These are phyloP conservation scores for Kazachstania sp. DNA, from an alignment of 1,139 yeast genomes.

Conservation along the genomic window DNA sequence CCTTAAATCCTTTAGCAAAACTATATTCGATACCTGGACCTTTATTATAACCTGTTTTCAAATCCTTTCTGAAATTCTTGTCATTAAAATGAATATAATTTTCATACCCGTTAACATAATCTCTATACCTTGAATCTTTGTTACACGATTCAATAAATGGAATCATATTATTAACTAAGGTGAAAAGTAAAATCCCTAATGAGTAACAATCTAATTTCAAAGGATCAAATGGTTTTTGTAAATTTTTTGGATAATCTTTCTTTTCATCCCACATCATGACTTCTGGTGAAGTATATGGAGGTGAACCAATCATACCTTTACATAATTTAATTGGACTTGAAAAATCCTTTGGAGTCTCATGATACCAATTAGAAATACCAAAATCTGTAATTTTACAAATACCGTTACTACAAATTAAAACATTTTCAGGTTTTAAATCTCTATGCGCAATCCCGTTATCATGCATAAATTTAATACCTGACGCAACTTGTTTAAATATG, in stretches of 20 bases:
- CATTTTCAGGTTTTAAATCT: conserved; percentile 89
- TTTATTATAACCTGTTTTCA: conserved; percentile 27
- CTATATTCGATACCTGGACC: conserved; percentile 65
- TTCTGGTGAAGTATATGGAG: conserved; percentile 75
- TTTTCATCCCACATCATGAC: conserved; percentile 44
- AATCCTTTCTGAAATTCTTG: conserved; percentile 39
- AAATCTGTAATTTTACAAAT: conserved; percentile 65
- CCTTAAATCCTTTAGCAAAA: conserved; percentile 53
- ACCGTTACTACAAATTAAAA: conserved; percentile 51
- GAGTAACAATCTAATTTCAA: conserved; percentile 67
- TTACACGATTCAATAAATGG: conserved; percentile 50
- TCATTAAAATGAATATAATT: conserved; percentile 39
- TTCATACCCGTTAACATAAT: conserved; percentile 45
- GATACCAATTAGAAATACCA: conserved; percentile 64
- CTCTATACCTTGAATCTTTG: conserved; percentile 47
- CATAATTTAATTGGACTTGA: conserved; percentile 39
- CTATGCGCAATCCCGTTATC: conserved; percentile 76
- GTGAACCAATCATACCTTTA: conserved; percentile 55
- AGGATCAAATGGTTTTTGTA: conserved; percentile 47
- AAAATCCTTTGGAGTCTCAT: conserved; percentile 44
- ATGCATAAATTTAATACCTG: conserved; percentile 64
- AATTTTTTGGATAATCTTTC: conserved; percentile 19
- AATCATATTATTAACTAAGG: conserved; percentile 46
- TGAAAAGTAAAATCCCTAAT: conserved; percentile 55
- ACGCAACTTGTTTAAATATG: conserved; percentile 40